Evolutionary conservation across 495 filamentous ascomycete genomes (phyloP).

Genomic region (Annulohypoxylon stygium): DNA sequence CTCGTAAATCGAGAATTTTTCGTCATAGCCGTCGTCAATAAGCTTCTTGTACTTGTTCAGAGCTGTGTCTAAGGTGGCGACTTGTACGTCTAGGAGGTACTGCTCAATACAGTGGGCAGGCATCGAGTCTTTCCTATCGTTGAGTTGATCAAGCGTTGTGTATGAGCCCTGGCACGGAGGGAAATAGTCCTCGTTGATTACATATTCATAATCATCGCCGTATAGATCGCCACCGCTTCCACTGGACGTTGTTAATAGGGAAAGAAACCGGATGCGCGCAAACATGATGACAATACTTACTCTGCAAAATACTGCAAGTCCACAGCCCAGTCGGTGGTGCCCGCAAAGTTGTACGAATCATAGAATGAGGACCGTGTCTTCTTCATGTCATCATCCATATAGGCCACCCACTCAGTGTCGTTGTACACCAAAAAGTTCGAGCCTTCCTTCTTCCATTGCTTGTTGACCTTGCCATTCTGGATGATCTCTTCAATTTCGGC

Average conservation of each 20-base stretch:
- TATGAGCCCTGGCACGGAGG: constrained; percentile 9
- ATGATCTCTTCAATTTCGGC: constrained; percentile 27
- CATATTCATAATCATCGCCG: constrained; percentile 9
- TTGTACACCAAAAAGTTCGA: constrained; percentile 18
- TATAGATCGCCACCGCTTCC: constrained; percentile 3
- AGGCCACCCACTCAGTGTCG: constrained; percentile 8
- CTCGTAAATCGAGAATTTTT: constrained; percentile 10
- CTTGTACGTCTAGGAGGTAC: constrained; percentile 5
- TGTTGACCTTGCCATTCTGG: not conserved
- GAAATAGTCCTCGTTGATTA: constrained; percentile 4
- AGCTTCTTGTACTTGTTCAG: constrained; percentile 13
- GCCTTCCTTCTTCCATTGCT: constrained; percentile 5
- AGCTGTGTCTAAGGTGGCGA: constrained; percentile 1
- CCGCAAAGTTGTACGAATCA: constrained; percentile 16
- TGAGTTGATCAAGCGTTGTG: constrained; percentile 1
- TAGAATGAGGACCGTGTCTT: constrained; percentile 3
- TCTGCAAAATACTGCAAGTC: constrained; percentile 18
- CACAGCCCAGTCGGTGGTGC: constrained; percentile 25
- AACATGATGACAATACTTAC: constrained; percentile 5
- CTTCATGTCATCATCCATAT: constrained; percentile 15
- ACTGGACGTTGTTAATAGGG: not conserved
- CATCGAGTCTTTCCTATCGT: constrained; percentile 5
- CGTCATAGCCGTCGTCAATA: constrained; percentile 10
- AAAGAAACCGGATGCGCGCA: not conserved
- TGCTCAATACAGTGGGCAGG: constrained; percentile 10